Evolutionary conservation across 306 rosid species (phyloP), one percentile per base, ranked within the genome.

Genomic region (Trifolium repens): DNA sequence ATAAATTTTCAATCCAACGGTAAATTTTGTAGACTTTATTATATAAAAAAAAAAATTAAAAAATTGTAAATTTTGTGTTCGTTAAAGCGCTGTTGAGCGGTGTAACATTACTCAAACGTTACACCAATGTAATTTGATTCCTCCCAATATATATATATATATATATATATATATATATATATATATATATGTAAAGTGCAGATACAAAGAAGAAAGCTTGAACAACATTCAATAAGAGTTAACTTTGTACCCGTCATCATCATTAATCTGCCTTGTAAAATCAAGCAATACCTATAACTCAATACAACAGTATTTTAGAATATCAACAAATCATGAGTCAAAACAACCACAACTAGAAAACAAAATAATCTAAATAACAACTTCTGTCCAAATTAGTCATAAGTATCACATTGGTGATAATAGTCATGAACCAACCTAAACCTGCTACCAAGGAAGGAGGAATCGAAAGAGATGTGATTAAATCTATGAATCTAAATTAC

Each of bases 261-360:
- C 97, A 84, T 94, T 94, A 81, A 94, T 88, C 81, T 79, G 85
- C 72, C 83, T 87, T 74, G 85, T 79, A 78, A 94, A 94, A 85
- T 94, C 98, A 68, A 94, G 89, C 81, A 94, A 85, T 68, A 94
- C 98, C 98, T 94, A 87, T 80, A 85, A 53, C 72, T 54, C 81
- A 52, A 71, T 62, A 79, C 32, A 80, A 76, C 73, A 71, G 44
- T 55, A 67, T 37, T 39, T 72, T 53, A 30, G 55, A 60, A 79
- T 32, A 15, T 72, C 58, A 72, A 67, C 26, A 69, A 67, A 26
- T 43, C 43, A 12, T 42, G 12, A 62, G 75, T n/a, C 22, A 32
- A 61, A 24, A 22, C 49, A 55, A 62, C 13, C 14, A 17, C 47
- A 13, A 35, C n/a, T 47, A 32, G 35, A 68, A 30, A 68, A 60